Conservation (phyloP, 2,329 filamentous ascomycete genomes). For the Chaetomiaceae sp. region DNA sequence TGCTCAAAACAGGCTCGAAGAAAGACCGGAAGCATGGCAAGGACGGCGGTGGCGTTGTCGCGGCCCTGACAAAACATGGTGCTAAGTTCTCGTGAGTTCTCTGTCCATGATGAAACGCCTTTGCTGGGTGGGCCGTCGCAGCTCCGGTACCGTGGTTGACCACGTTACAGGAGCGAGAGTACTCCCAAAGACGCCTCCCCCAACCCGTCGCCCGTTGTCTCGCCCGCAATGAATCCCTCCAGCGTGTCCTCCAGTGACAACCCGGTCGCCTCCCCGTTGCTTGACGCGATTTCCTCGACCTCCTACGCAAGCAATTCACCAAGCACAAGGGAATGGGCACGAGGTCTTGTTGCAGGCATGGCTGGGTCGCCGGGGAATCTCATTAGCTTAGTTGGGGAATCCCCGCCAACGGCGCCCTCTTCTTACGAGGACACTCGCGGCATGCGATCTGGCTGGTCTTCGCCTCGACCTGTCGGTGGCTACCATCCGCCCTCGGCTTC, state of each 20-base stretch:
- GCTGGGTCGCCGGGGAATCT: constrained; percentile 49
- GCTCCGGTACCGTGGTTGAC: constrained; percentile 11
- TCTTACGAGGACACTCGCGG: constrained; percentile 45
- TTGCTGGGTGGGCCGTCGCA: not conserved
- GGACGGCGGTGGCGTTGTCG: constrained; percentile 47
- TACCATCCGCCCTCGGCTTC: constrained; percentile 40
- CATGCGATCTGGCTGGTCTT: constrained; percentile 41
- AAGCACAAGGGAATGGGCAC: constrained; percentile 43
- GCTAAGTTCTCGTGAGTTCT: constrained; percentile 46
- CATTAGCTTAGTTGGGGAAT: constrained; percentile 46
- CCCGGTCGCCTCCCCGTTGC: constrained; percentile 38
- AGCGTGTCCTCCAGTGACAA: constrained; percentile 37
- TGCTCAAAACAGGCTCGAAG: constrained; percentile 35
- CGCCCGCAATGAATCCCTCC: constrained; percentile 41
- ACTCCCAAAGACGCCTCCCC: constrained; percentile 33
- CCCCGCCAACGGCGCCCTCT: constrained; percentile 47
- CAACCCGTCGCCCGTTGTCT: constrained; percentile 40
- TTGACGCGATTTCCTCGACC: constrained; percentile 43
- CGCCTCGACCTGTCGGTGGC: constrained; percentile 39
- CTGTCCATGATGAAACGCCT: not conserved
- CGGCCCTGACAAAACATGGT: constrained; percentile 48
- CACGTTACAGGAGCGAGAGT: constrained; percentile 26
- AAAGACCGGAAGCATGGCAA: constrained; percentile 51
- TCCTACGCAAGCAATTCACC: constrained; percentile 45
- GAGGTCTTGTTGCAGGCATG: constrained; percentile 33